phyloP scores from a whole-genome alignment of 2,329 filamentous ascomycete species.

The Apiospora koreana region DNA sequence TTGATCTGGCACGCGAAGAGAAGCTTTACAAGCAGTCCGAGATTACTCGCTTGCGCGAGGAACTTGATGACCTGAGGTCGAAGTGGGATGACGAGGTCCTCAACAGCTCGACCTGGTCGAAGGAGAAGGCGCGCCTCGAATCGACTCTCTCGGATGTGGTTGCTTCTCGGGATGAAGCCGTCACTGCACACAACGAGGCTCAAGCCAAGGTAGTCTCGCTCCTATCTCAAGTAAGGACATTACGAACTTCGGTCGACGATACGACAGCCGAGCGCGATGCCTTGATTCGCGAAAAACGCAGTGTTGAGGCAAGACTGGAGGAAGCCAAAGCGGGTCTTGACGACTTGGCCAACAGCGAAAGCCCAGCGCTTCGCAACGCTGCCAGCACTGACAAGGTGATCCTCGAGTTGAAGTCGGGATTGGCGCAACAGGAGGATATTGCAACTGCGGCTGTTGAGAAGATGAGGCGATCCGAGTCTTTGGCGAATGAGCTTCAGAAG shows the following conservation, averaged over 20 bases:
- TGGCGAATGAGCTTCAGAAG: slow-evolving; percentile 87
- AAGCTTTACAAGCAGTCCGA: slow-evolving; percentile 83
- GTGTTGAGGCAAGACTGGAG: slow-evolving; percentile 78
- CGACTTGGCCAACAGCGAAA: slow-evolving; percentile 82
- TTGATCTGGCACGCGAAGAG: slow-evolving; percentile 91
- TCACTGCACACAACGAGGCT: slow-evolving; percentile 90
- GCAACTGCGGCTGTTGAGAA: slow-evolving; percentile 91
- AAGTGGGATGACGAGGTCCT: slow-evolving; percentile 99
- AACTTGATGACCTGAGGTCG: slow-evolving; percentile 88
- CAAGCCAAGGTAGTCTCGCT: slow-evolving; percentile 91
- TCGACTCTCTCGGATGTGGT: slow-evolving; percentile 86
- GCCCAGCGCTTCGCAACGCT: slow-evolving; percentile 84
- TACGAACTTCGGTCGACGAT: slow-evolving; percentile 85
- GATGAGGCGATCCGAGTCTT: slow-evolving; percentile 90
- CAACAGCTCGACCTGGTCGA: slow-evolving; percentile 97
- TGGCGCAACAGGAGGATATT: slow-evolving; percentile 93
- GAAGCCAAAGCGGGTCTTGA: slow-evolving; percentile 89
- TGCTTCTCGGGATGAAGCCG: slow-evolving; percentile 90
- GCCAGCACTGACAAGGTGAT: slow-evolving; percentile 87
- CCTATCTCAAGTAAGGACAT: slow-evolving; percentile 82
- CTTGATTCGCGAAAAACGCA: slow-evolving; percentile 85
- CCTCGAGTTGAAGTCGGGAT: slow-evolving; percentile 81
- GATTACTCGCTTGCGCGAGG: slow-evolving; percentile 86
- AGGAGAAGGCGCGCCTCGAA: slow-evolving; percentile 92
- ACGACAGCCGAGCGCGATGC: slow-evolving; percentile 81